Conservation (phyloP, 176 grass and related monocot genomes). For the Eleusine coracana region DNA sequence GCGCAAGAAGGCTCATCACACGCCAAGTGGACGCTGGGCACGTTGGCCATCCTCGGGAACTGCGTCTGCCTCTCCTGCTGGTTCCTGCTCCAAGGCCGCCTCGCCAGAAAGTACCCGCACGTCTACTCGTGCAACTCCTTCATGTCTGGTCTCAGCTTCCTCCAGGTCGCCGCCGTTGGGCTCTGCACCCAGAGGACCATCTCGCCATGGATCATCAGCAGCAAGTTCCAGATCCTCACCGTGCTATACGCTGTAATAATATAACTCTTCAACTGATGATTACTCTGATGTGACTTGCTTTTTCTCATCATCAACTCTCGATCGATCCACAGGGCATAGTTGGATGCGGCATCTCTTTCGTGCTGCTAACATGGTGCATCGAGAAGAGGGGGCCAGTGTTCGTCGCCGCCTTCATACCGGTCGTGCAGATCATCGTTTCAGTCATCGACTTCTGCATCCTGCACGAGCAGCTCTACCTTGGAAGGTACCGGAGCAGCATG, state of each 20-base stretch:
- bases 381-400: constrained; percentile 81
- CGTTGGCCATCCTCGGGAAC: constrained; percentile 63
- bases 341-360: constrained; percentile 77
- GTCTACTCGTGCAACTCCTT: constrained; percentile 85
- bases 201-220: constrained; percentile 58
- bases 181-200: constrained; percentile 62
- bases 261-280: too few species aligned
- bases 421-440: constrained; percentile 88
- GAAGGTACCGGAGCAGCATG: constrained; percentile 54
- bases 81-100: constrained; percentile 75
- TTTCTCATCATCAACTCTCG: not conserved
- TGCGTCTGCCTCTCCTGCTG: constrained; percentile 76
- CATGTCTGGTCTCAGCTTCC: constrained; percentile 76
- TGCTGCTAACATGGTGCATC: constrained; percentile 90
- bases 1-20: not conserved
- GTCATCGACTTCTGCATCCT: constrained; percentile 77
- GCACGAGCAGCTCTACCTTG: constrained; percentile 75
- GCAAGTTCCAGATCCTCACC: constrained; percentile 75
- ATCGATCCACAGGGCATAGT: constrained; percentile 56
- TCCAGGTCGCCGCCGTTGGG: constrained; percentile 65
- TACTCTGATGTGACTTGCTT: too few species aligned
- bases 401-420: constrained; percentile 85
- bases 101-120: constrained; percentile 75
- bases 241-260: constrained; percentile 61
- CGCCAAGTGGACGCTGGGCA: constrained; percentile 72